A percentile compares a stretch with the other conserved stretches of the same genome.
Conservation (phyloP, 176 grass and related monocot species). For the Melocanna baccifera region DNA sequence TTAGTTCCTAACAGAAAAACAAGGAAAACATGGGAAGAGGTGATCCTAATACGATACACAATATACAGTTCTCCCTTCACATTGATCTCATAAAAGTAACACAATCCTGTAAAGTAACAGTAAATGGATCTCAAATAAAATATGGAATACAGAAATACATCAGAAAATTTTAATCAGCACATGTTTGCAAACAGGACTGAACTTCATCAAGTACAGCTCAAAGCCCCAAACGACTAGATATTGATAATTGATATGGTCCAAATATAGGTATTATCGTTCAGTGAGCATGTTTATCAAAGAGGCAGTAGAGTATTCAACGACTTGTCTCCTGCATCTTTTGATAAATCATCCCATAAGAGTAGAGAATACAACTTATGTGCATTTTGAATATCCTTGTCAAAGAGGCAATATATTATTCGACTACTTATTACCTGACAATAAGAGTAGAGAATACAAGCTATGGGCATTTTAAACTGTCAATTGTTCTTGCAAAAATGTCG, state of each 20-base stretch:
- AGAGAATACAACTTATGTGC: background rate
- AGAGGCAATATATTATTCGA: background rate
- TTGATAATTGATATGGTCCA: background rate
- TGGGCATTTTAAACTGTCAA: background rate
- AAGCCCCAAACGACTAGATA: background rate
- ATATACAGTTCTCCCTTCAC: slow-evolving; percentile 30
- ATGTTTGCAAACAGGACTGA: background rate
- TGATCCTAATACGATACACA: slow-evolving; percentile 9
- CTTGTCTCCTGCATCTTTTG: background rate
- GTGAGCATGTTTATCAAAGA: background rate
- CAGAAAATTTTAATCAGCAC: background rate
- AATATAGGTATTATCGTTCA: background rate
- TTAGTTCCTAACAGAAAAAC: slow-evolving; percentile 15
- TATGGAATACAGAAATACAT: background rate
- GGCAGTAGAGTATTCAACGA: background rate
- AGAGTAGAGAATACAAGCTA: background rate
- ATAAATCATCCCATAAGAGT: background rate
- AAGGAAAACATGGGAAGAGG: slow-evolving; percentile 19
- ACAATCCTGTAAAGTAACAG: slow-evolving; percentile 28
- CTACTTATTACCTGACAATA: background rate
- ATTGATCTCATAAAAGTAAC: slow-evolving; percentile 27
- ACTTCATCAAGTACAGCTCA: background rate
- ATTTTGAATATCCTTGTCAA: background rate
- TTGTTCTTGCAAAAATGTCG: background rate
- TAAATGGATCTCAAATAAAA: background rate